Conservation (phyloP, 1,284 basidiomycete genomes). For the Chalciporus sp. region DNA sequence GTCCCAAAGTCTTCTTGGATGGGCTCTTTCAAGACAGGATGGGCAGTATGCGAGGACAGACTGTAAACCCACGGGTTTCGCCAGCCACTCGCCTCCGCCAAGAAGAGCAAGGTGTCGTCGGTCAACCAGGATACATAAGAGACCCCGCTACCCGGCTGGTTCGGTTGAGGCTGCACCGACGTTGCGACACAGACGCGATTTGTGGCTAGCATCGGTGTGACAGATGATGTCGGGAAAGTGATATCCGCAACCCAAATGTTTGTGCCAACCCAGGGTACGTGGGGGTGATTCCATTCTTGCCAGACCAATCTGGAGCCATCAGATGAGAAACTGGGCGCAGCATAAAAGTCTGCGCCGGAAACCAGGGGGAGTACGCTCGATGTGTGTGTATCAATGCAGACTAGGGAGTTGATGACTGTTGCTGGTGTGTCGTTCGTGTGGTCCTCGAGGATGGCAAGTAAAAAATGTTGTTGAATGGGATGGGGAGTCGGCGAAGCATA, state of each 20-base stretch:
- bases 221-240: neutral
- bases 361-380: conserved; percentile 22
- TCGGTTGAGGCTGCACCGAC: neutral
- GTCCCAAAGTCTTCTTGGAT: conserved; percentile 8
- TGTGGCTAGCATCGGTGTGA: neutral
- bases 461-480: conserved; percentile 23
- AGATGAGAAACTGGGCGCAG: conserved; percentile 57
- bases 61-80: conserved; percentile 37
- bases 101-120: conserved; percentile 37
- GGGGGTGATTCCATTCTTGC: conserved; percentile 70
- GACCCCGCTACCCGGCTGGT: conserved; percentile 3
- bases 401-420: conserved; percentile 40
- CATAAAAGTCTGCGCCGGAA: conserved; percentile 42
- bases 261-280: conserved; percentile 78
- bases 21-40: neutral
- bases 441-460: conserved; percentile 43
- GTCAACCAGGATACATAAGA: conserved; percentile 34
- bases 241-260: conserved; percentile 55
- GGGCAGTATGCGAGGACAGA: neutral
- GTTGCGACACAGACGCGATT: neutral
- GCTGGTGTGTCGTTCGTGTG: conserved; percentile 41
- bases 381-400: conserved; percentile 31
- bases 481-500: conserved; percentile 31
- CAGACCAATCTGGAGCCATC: conserved; percentile 65
- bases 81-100: conserved; percentile 38